phyloP scores from a whole-genome alignment of 2,329 filamentous ascomycete genomes.

The Lecanosticta acicola region DNA sequence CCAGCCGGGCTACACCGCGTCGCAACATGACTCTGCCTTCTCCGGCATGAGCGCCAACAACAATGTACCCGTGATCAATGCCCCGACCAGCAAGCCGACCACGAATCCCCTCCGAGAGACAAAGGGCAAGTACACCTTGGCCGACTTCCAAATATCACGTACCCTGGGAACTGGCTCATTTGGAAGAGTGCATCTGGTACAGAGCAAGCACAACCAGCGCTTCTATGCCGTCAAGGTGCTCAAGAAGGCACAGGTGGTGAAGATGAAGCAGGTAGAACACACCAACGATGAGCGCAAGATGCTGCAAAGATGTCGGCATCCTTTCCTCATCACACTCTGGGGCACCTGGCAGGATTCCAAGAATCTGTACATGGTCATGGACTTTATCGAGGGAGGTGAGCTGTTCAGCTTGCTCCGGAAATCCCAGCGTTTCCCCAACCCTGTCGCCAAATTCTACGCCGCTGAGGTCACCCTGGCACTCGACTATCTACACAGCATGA shows the following conservation, averaged over 20 bases:
- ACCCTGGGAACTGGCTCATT: slow-evolving; percentile 96
- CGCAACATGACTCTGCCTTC: slow-evolving; percentile 35
- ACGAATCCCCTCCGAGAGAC: slow-evolving; percentile 58
- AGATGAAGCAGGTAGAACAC: slow-evolving; percentile 99
- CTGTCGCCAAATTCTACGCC: slow-evolving; percentile 97
- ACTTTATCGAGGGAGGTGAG: slow-evolving; percentile 98
- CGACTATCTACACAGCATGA: slow-evolving; percentile 87
- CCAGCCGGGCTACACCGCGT: slow-evolving; percentile 42
- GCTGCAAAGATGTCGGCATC: slow-evolving; percentile 94
- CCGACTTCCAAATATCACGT: slow-evolving; percentile 82
- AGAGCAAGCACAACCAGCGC: slow-evolving; percentile 95
- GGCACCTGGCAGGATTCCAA: slow-evolving; percentile 93
- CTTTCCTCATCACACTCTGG: slow-evolving; percentile 96
- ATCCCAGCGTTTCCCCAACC: slow-evolving; percentile 97
- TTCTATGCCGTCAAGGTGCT: slow-evolving; percentile 98
- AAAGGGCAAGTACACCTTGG: slow-evolving; percentile 94
- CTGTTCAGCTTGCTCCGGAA: slow-evolving; percentile 92
- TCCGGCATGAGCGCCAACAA: slow-evolving; percentile 31
- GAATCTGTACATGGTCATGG: slow-evolving; percentile 99
- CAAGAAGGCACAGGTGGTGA: slow-evolving; percentile 97
- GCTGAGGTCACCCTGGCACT: slow-evolving; percentile 93
- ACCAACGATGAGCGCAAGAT: slow-evolving; percentile 96
- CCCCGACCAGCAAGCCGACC: slow-evolving; percentile 26
- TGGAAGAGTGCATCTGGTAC: slow-evolving; percentile 90
- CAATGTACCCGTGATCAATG: slow-evolving; percentile 34